These are phyloP conservation scores for Rhizomucor miehei DNA, from an alignment of 371 early-diverging fungal species.

Conservation along the genomic window DNA sequence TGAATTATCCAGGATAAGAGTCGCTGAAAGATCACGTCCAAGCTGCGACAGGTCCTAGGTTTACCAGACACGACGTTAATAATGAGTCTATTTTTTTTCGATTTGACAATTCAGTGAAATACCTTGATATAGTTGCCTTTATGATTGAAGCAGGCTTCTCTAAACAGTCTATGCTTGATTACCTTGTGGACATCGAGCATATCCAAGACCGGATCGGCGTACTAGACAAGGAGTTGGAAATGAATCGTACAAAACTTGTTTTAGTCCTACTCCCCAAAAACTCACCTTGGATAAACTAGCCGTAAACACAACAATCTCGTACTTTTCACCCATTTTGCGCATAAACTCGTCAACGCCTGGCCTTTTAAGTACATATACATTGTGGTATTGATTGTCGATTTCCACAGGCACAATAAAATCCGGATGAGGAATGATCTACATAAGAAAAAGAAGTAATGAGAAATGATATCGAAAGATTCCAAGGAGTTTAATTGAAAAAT, in stretches of 20 bases:
- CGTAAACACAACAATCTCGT: conserved; percentile 95
- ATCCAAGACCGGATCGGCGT: conserved; percentile 96
- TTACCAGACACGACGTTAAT: too few species aligned
- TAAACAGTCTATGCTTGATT: conserved; percentile 88
- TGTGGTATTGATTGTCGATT: conserved; percentile 89
- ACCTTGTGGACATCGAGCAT: conserved; percentile 84
- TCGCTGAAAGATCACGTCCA: conserved; percentile 80
- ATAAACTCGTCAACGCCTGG: conserved; percentile 95
- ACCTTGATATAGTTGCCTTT: conserved; percentile 96
- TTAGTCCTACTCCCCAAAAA: conserved; percentile 1
- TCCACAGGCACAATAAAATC: conserved; percentile 88
- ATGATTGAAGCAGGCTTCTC: conserved; percentile 94
- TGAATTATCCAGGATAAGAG: conserved; percentile 88
- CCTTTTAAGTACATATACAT: conserved; percentile 93
- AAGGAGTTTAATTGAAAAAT: not conserved
- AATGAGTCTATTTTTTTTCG: too few species aligned
- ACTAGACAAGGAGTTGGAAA: conserved; percentile 51
- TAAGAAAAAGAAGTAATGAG: conserved; percentile 15
- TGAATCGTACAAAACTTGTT: not conserved
- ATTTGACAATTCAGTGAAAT: too few species aligned
- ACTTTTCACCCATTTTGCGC: conserved; percentile 81
- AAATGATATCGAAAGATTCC: not conserved
- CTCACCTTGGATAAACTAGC: conserved; percentile 90
- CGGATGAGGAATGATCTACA: conserved; percentile 67
- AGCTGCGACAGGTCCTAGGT: conserved; percentile 78